These are phyloP conservation scores for Daldinia childiae DNA, from an alignment of 495 filamentous ascomycete species.

Conservation along the genomic window DNA sequence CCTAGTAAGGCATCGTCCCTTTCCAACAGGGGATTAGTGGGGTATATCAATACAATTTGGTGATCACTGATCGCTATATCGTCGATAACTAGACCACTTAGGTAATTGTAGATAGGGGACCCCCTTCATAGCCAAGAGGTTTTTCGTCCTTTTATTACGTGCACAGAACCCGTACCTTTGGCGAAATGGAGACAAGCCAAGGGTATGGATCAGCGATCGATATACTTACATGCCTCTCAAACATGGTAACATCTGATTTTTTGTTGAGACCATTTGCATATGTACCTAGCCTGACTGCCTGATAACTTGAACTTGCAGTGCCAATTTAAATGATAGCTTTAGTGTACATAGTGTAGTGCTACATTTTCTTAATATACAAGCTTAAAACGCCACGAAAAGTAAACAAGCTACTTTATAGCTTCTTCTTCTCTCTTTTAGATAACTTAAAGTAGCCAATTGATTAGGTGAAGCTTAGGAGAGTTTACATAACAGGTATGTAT, in stretches of 20 bases:
- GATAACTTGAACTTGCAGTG: background rate
- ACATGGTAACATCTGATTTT: constrained; percentile 9
- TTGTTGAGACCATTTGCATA: constrained; percentile 30
- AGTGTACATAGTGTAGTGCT: no score
- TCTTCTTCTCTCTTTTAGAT: background rate
- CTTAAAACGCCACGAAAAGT: constrained; percentile 15
- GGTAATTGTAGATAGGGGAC: background rate
- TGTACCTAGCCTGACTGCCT: background rate
- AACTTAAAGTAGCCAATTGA: background rate
- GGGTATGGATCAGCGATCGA: constrained; percentile 5
- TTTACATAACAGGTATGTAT: no score
- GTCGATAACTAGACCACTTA: background rate
- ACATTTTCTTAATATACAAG: background rate
- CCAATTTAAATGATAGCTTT: constrained; percentile 2
- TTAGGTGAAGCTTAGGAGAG: constrained; percentile 7
- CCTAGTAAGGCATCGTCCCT: constrained; percentile 15
- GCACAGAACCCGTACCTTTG: background rate
- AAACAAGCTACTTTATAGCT: constrained; percentile 14
- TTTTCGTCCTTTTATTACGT: background rate
- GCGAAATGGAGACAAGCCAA: constrained; percentile 4
- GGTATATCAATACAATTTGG: background rate
- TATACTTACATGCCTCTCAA: constrained; percentile 1
- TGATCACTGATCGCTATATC: background rate
- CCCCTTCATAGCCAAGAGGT: constrained; percentile 1
- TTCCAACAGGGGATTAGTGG: constrained; percentile 30